A percentile compares a stretch with the other conserved stretches of the same genome.
phyloP scores from a whole-genome alignment of 2,329 filamentous ascomycete genomes.

The Fusarium sp. region DNA sequence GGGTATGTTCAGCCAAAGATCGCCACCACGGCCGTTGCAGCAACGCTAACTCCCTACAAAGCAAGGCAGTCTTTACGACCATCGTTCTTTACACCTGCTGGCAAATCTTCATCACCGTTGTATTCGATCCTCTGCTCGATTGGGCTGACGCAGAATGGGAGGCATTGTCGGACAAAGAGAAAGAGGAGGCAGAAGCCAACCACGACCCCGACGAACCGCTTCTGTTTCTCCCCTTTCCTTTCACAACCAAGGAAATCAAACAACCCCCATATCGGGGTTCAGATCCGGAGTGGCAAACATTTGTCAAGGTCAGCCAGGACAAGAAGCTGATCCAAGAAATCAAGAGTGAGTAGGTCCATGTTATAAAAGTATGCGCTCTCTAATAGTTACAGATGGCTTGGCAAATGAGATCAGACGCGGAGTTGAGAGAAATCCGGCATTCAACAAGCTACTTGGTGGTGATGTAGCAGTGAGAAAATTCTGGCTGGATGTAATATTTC shows the following conservation, averaged over 20 bases:
- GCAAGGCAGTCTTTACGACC: slow-evolving; percentile 46
- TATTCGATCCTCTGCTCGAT: slow-evolving; percentile 57
- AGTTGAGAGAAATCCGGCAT: slow-evolving; percentile 53
- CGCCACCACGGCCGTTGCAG: not conserved
- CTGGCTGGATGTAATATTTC: slow-evolving; percentile 71
- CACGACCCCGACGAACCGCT: slow-evolving; percentile 56
- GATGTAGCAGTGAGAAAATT: slow-evolving; percentile 58
- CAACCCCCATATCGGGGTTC: slow-evolving; percentile 61
- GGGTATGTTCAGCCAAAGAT: slow-evolving; percentile 38
- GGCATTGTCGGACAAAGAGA: slow-evolving; percentile 55
- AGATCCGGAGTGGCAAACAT: slow-evolving; percentile 71
- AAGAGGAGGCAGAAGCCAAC: slow-evolving; percentile 51
- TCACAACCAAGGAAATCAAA: slow-evolving; percentile 60
- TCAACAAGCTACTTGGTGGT: slow-evolving; percentile 57
- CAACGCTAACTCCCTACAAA: slow-evolving; percentile 29
- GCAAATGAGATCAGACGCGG: slow-evolving; percentile 48
- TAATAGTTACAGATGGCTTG: slow-evolving; percentile 44
- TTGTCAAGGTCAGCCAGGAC: slow-evolving; percentile 66
- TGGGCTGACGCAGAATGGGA: slow-evolving; percentile 55
- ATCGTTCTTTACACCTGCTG: slow-evolving; percentile 52
- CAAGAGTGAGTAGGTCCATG: slow-evolving; percentile 51
- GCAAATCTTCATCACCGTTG: slow-evolving; percentile 55
- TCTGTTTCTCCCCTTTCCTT: slow-evolving; percentile 69
- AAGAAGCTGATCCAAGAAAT: slow-evolving; percentile 57
- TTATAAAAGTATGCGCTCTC: not conserved